A percentile compares a stretch with the other conserved stretches of the same genome.
phyloP scores from a whole-genome alignment of 306 rosid genomes.

The Citrullus amarus region DNA sequence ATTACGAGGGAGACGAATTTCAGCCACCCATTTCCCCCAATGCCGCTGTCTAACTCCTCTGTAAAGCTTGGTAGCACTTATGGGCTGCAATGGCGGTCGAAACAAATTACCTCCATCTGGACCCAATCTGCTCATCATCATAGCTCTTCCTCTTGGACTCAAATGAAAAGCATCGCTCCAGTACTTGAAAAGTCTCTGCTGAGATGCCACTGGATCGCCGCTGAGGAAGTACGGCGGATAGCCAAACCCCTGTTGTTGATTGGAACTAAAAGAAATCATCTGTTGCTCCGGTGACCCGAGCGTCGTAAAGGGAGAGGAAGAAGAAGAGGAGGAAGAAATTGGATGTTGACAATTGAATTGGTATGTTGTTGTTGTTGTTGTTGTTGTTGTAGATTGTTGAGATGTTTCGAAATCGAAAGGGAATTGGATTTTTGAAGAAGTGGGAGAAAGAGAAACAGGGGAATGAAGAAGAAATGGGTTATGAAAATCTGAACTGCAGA shows the following conservation, averaged over 20 bases:
- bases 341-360: constrained; percentile 25
- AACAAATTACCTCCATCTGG: not conserved
- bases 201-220: constrained; percentile 17
- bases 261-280: constrained; percentile 45
- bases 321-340: constrained; percentile 7
- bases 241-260: constrained; percentile 17
- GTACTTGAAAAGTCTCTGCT: constrained; percentile 48
- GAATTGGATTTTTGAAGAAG: constrained; percentile 37
- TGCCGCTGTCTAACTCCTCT: constrained; percentile 96
- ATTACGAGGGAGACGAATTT: constrained; percentile 82
- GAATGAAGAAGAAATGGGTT: constrained; percentile 17
- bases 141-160: constrained; percentile 68
- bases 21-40: constrained; percentile 99
- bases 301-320: constrained; percentile 14
- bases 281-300: constrained; percentile 24
- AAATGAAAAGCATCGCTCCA: constrained; percentile 68
- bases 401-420: constrained; percentile 59
- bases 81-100: constrained; percentile 47
- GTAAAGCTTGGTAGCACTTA: constrained; percentile 67
- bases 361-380: not conserved
- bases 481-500: constrained; percentile 40
- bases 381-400: constrained; percentile 11
- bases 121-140: constrained; percentile 39
- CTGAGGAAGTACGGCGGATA: constrained; percentile 20
- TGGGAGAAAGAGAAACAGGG: constrained; percentile 13